These are phyloP conservation scores for Talaromyces sp. DNA, from an alignment of 2,329 filamentous ascomycete genomes.

Conservation along the genomic window DNA sequence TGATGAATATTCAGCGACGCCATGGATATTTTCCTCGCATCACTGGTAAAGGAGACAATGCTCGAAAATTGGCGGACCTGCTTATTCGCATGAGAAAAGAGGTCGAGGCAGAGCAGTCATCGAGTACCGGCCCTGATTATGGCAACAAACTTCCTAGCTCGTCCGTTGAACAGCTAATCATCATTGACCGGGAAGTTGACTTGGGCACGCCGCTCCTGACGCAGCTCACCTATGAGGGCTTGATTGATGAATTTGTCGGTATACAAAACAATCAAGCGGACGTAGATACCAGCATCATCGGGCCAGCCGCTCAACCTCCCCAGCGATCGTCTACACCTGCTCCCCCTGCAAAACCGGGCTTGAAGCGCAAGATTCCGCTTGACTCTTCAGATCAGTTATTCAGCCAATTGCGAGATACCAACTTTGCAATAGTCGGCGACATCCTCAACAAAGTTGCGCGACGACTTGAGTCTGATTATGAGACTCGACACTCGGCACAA, in stretches of 20 bases:
- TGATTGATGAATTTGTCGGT: constrained; percentile 89
- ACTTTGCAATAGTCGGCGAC: constrained; percentile 90
- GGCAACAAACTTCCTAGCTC: constrained; percentile 74
- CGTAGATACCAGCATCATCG: constrained; percentile 84
- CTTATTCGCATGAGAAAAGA: constrained; percentile 90
- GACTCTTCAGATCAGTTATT: constrained; percentile 89
- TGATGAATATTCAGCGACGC: constrained; percentile 90
- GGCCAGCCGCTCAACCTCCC: constrained; percentile 57
- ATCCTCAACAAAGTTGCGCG: constrained; percentile 87
- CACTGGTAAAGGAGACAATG: constrained; percentile 92
- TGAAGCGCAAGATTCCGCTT: constrained; percentile 82
- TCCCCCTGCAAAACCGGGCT: constrained; percentile 54
- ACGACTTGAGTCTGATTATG: constrained; percentile 80
- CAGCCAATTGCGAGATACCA: constrained; percentile 79
- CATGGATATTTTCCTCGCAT: constrained; percentile 93
- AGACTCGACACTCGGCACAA: constrained; percentile 79
- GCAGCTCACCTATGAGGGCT: constrained; percentile 91
- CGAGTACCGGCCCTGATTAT: constrained; percentile 53
- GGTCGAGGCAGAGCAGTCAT: constrained; percentile 71
- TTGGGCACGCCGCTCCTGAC: constrained; percentile 88
- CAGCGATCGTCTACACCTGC: constrained; percentile 53
- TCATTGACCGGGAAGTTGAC: constrained; percentile 93
- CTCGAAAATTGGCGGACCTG: constrained; percentile 80
- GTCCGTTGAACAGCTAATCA: constrained; percentile 82
- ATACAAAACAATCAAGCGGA: constrained; percentile 92